Evolutionary conservation across 192 early-diverging fungal species (phyloP).

Genomic region (Coemansia sp.): DNA sequence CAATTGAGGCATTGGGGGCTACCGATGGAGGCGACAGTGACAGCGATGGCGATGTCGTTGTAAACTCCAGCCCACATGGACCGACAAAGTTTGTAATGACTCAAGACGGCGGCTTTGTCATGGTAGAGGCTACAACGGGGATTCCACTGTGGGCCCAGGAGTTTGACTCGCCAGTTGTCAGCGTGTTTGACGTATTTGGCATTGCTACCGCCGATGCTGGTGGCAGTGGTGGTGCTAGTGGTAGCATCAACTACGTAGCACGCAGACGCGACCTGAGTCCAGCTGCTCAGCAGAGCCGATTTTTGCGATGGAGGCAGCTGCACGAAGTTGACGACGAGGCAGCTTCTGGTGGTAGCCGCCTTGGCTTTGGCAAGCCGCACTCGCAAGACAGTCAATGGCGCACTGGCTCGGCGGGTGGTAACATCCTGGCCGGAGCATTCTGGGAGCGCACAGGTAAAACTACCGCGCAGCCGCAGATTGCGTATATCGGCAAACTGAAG

Average conservation of each 20-base stretch:
- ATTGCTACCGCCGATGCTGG: constrained; percentile 29
- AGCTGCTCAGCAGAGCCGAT: constrained; percentile 30
- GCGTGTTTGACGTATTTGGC: constrained; percentile 62
- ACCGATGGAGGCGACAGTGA: constrained; percentile 23
- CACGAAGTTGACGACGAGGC: constrained; percentile 30
- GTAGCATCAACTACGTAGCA: constrained; percentile 33
- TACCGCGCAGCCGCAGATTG: constrained; percentile 34
- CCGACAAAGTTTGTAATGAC: constrained; percentile 50
- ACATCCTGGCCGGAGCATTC: constrained; percentile 39
- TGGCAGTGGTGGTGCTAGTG: not conserved
- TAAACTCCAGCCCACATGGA: constrained; percentile 10
- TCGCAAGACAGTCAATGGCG: constrained; percentile 39
- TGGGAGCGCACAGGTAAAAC: constrained; percentile 42
- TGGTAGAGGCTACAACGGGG: constrained; percentile 43
- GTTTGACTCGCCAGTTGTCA: constrained; percentile 59
- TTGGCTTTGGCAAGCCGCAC: constrained; percentile 6
- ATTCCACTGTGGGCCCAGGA: constrained; percentile 59
- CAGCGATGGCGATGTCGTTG: constrained; percentile 14
- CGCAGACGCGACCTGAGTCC: constrained; percentile 37
- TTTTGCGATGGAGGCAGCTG: constrained; percentile 29
- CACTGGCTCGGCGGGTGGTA: constrained; percentile 45
- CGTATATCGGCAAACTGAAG: constrained; percentile 66
- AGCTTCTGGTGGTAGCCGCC: constrained; percentile 6
- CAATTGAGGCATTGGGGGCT: constrained; percentile 58
- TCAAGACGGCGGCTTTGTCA: constrained; percentile 45